These are phyloP conservation scores for Hymenoscyphus fructigenus DNA, from an alignment of 2,329 filamentous ascomycete species.

Conservation along the genomic window DNA sequence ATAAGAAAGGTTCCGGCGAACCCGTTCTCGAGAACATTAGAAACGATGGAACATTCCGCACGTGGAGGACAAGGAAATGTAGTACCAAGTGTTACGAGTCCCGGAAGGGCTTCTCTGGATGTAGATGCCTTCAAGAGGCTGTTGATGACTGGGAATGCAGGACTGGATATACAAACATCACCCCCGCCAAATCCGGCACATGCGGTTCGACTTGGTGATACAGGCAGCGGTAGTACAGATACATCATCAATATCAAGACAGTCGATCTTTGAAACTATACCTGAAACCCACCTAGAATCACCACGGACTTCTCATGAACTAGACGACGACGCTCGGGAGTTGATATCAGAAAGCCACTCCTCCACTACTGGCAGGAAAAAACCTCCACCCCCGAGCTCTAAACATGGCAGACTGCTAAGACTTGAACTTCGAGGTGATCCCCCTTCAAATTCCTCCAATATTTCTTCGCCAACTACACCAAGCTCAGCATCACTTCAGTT, in stretches of 20 bases:
- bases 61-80: conserved; percentile 20
- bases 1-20: conserved; percentile 43
- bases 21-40: conserved; percentile 56
- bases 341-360: conserved; percentile 29
- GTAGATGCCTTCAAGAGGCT: conserved; percentile 77
- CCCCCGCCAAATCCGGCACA: conserved; percentile 32
- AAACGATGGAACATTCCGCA: conserved; percentile 47
- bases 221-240: conserved; percentile 54
- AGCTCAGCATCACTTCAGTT: conserved; percentile 1
- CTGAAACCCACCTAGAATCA: conserved; percentile 45
- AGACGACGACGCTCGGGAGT: conserved; percentile 47
- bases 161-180: conserved; percentile 34
- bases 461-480: conserved; percentile 22
- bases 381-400: conserved; percentile 72
- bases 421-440: conserved; percentile 44
- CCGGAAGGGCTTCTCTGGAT: conserved; percentile 55
- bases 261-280: conserved; percentile 54
- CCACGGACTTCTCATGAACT: conserved; percentile 60
- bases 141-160: conserved; percentile 69
- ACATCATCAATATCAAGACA: conserved; percentile 58
- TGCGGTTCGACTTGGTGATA: conserved; percentile 31
- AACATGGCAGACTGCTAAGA: conserved; percentile 74
- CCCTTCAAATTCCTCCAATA: conserved; percentile 38
- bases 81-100: conserved; percentile 28
- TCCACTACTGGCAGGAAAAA: conserved; percentile 55